A percentile compares a stretch with the other conserved stretches of the same genome.
Conservation (phyloP, 345 rosid genomes). For the Limnanthes douglasii region DNA sequence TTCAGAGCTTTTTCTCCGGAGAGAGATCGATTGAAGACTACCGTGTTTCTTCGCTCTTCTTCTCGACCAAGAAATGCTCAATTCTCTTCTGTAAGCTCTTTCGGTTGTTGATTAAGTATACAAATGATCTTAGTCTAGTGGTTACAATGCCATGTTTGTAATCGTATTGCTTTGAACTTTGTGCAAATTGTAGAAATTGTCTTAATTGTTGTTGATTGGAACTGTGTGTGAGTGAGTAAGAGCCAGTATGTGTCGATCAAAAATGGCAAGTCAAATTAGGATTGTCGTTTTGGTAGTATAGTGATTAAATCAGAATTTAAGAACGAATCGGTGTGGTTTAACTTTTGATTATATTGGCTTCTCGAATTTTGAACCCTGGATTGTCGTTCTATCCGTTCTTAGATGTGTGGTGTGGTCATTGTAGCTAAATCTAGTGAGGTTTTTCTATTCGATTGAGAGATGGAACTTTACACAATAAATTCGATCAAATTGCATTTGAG, state of each 20-base stretch:
- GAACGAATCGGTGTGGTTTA: not conserved
- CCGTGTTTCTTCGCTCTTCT: conserved; percentile 32
- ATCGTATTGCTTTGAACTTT: not conserved
- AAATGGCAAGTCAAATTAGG: not conserved
- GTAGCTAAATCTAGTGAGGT: not conserved
- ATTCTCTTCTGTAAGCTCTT: conserved; percentile 16
- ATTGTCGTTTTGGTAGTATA: not conserved
- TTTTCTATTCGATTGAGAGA: conserved; percentile 3
- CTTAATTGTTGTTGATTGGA: not conserved
- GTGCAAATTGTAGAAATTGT: not conserved
- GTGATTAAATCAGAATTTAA: not conserved
- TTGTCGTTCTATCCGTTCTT: conserved; percentile 2
- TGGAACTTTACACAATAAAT: conserved; percentile 4
- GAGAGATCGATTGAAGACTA: conserved; percentile 26
- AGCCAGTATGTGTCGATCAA: not conserved
- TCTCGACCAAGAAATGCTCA: conserved; percentile 19
- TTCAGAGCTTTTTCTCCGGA: conserved; percentile 16
- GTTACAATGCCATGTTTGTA: not conserved
- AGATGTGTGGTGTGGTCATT: too few relatives aligned
- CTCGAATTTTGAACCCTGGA: conserved; percentile 4
- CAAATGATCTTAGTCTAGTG: not conserved
- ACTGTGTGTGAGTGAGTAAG: not conserved
- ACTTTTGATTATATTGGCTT: conserved; percentile 1
- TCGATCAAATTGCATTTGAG: conserved; percentile 1
- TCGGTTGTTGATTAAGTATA: not conserved